A percentile compares a stretch with the other conserved stretches of the same genome.
phyloP scores from a whole-genome alignment of 2,329 filamentous ascomycete genomes.

The Fusarium paranaense region DNA sequence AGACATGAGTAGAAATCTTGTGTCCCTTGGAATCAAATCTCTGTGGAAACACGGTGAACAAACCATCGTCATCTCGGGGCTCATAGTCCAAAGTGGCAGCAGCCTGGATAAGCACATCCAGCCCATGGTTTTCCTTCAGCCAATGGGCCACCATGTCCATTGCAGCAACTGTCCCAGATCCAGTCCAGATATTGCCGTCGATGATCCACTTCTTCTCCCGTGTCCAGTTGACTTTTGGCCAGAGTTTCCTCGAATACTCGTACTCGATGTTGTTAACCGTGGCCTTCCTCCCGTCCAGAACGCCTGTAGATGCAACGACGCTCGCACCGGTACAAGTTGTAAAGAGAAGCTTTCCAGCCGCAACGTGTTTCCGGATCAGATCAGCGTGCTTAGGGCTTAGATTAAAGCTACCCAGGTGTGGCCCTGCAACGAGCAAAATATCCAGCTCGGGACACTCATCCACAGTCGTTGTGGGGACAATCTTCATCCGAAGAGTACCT shows the following conservation, averaged over 20 bases:
- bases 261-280: not conserved
- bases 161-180: slow-evolving; percentile 50
- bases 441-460: not conserved
- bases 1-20: not conserved
- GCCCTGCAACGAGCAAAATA: not conserved
- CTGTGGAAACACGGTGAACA: slow-evolving; percentile 27
- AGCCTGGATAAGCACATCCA: slow-evolving; percentile 38
- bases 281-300: not conserved
- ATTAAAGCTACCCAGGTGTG: not conserved
- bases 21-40: not conserved
- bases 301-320: not conserved
- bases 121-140: not conserved
- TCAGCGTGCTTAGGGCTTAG: not conserved
- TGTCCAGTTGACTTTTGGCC: slow-evolving; percentile 57
- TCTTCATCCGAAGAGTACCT: not conserved
- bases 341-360: not conserved
- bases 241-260: slow-evolving; percentile 45
- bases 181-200: slow-evolving; percentile 59
- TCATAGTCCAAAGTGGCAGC: slow-evolving; percentile 46
- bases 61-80: slow-evolving; percentile 48
- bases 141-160: not conserved
- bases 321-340: not conserved
- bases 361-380: not conserved
- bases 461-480: not conserved
- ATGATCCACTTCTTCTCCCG: slow-evolving; percentile 56